Base-by-base conservation (phyloP, 179 eudicot species). In the Silene coronaria region DNA sequence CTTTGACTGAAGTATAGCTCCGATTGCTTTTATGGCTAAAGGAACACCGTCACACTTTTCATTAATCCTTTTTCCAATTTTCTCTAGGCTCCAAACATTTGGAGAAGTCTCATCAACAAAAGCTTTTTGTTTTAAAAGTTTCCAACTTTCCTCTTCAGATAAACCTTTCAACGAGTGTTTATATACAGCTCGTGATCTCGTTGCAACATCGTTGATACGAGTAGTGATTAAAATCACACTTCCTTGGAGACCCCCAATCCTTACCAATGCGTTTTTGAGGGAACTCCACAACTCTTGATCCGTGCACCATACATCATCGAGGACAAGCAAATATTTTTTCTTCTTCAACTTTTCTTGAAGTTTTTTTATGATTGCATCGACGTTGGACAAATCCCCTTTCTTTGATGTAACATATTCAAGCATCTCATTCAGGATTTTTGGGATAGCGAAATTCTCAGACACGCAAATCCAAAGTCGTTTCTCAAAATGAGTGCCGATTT, bases 231-330 rank as follows among this genome's bases (percentile, higher is more conserved):
- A 2, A 26, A 83, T 36, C 26, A 23, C 66, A 53, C 78, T 75
- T 21, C 80, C 77, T 51, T 16, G 34, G 7, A 76, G 66, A 2
- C 67, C 72, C 0, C 76, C 68, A 53, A 80, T 70, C 24, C 67
- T 77, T 0, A 55, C 70, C 66, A 80, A 55, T 19, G 38, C 21
- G 13, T 27, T 30, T 45, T 53, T 67, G 4, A 83, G 27, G 7
- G 58, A 21, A 10, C 62, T 74, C 82, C 86, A 83, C 23, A 34
- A 7, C 4, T 53, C 76, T 6, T 48, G 9, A 13, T 59, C 19
- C 3, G 42, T 34, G 66, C 76, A 75, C 79, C 86, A 83, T 0
- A 83, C 84, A 75, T 83, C 81, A 75, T 83, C 83, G 19, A 80
- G 81, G 36, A 83, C 81, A 61, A 83, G 75, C 64, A 83, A 46